These are phyloP conservation scores for Colletotrichum sp. DNA, from an alignment of 2,329 filamentous ascomycete species.

Conservation along the genomic window DNA sequence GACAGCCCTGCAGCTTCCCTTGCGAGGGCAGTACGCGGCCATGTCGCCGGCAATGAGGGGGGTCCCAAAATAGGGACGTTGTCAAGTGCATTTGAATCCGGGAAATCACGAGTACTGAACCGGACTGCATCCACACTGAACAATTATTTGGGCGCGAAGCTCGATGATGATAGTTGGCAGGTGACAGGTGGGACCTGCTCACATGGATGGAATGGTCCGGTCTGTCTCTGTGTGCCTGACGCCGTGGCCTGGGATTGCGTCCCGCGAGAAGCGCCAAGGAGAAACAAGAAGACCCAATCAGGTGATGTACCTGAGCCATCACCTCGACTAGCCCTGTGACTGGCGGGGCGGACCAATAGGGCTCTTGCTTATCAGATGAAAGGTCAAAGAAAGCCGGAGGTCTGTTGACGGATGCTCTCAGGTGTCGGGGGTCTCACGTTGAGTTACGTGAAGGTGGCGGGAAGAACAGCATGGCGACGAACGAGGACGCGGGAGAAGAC, in stretches of 20 bases:
- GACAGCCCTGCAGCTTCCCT: background rate
- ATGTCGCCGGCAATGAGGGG: background rate
- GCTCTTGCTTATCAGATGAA: background rate
- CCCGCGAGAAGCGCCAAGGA: background rate
- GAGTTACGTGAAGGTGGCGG: background rate
- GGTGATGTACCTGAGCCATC: background rate
- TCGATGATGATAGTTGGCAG: background rate
- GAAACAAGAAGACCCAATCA: slow-evolving; percentile 1
- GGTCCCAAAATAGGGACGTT: background rate
- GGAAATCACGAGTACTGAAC: background rate
- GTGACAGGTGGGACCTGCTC: background rate
- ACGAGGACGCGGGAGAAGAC: background rate
- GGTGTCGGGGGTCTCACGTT: background rate
- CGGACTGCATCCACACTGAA: background rate
- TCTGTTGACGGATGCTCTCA: background rate
- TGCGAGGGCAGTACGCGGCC: background rate
- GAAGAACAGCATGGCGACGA: background rate
- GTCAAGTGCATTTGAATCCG: background rate
- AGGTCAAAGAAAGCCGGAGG: background rate
- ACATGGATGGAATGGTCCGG: background rate
- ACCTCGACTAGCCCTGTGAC: background rate
- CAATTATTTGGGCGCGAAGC: background rate
- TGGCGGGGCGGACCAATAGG: background rate
- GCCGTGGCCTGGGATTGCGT: background rate
- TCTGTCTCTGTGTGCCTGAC: background rate